Base-by-base conservation (phyloP, 2,329 filamentous ascomycete genomes). In the Aspergillus viridinutans region DNA sequence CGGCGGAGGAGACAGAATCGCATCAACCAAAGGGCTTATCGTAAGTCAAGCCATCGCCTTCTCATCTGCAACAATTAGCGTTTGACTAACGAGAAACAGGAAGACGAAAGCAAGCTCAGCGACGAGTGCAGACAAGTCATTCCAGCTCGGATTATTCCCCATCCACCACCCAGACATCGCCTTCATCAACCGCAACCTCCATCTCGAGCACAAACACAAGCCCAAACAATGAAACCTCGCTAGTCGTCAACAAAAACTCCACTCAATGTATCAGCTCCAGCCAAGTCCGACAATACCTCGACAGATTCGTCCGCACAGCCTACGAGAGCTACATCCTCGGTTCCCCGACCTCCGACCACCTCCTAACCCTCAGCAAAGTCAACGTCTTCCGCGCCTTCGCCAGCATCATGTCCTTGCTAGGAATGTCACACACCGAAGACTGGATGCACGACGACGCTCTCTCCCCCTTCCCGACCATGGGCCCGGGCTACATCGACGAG, bases 321-420 rank as follows among this genome's bases (percentile, higher is more conserved):
- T 64, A 61, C 28, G 54, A 63, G 32, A 67, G 67, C 55, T 71
- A 70, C 52, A 57, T 63, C 23, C 55, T 59, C 5, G 65, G 67
- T 7, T 61, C 57, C 53, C 64, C 68, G 10, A 54, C 66, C 49
- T 48, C 66, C 26, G 72, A 74, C 55, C 72, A 73, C 40, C 62
- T 74, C 3, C 57, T 74, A n/a, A 66, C 62, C 1, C 61, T 74
- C 14, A 67, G 67, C 7, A 69, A 71, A 26, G 63, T 72, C 21
- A 74, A 74, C 26, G 71, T 74, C 12, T 73, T 72, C 57, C 69
- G 70, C 5, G 72, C 69, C 5, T 65, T 73, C 42, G 56, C 55
- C 3, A 53, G 64, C 2, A 74, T 73, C 48, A 59, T 71, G 47
- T 52, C 54, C 8, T n/a, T 69, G 2, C 62, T 74, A 6, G 72